These are phyloP conservation scores for Pseudogymnoascus sp. DNA, from an alignment of 2,329 filamentous ascomycete species.

Conservation along the genomic window DNA sequence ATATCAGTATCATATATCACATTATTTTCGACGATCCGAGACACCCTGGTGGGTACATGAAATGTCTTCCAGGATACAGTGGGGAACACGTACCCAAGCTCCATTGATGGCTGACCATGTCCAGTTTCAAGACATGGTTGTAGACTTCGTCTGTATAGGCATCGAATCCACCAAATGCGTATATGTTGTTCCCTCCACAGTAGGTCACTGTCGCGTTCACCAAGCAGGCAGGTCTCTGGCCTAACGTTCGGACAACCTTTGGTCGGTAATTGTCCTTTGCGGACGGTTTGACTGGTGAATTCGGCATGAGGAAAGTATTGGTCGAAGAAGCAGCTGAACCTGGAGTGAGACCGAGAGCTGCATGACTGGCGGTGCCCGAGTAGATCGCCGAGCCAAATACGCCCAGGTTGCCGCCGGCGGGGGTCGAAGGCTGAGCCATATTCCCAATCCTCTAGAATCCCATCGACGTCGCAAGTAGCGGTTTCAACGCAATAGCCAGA, in stretches of 20 bases:
- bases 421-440: constrained; percentile 41
- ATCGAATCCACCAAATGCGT: constrained; percentile 96
- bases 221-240: constrained; percentile 80
- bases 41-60: constrained; percentile 7
- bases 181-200: constrained; percentile 94
- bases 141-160: constrained; percentile 99
- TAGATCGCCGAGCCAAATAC: constrained; percentile 38
- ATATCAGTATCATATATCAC: neutral
- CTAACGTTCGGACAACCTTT: constrained; percentile 69
- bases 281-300: constrained; percentile 63
- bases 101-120: constrained; percentile 85
- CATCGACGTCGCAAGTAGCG: neutral
- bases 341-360: constrained; percentile 30
- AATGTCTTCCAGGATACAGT: neutral
- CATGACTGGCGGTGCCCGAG: constrained; percentile 14
- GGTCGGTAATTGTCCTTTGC: constrained; percentile 72
- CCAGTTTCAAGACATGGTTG: constrained; percentile 87
- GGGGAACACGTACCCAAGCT: constrained; percentile 42
- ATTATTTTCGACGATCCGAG: neutral
- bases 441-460: constrained; percentile 8
- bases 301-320: constrained; percentile 87
- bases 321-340: constrained; percentile 49
- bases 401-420: constrained; percentile 29
- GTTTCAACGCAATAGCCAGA: neutral
- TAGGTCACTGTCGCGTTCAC: constrained; percentile 99